Conservation (phyloP, 106 monocot genomes). For the Acorus gramineus region DNA sequence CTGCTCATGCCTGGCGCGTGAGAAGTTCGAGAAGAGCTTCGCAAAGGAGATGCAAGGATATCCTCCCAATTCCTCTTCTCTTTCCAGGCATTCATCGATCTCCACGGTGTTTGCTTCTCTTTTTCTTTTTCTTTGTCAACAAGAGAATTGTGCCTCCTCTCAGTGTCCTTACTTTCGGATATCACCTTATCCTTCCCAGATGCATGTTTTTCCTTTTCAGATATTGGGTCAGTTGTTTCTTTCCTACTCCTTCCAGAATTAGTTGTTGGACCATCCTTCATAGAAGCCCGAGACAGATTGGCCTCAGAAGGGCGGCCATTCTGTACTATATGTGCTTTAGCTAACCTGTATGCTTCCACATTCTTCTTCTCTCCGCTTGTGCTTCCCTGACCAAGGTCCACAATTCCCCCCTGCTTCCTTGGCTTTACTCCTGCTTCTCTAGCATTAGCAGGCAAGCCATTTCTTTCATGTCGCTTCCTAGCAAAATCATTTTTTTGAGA, state of each 20-base stretch:
- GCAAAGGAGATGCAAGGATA: constrained; percentile 75
- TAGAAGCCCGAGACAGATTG: not conserved
- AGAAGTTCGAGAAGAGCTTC: constrained; percentile 43
- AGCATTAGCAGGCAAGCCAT: constrained; percentile 9
- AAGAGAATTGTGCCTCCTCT: constrained; percentile 25
- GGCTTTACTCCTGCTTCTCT: constrained; percentile 10
- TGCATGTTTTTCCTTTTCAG: constrained; percentile 41
- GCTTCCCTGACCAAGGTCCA: constrained; percentile 15
- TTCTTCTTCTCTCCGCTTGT: constrained; percentile 21
- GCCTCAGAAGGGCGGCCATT: constrained; percentile 5
- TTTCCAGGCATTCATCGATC: constrained; percentile 94
- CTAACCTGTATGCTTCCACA: constrained; percentile 12
- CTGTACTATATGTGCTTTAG: constrained; percentile 8
- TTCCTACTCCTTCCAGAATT: constrained; percentile 22
- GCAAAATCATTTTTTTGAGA: constrained; percentile 2
- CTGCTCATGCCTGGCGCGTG: constrained; percentile 63
- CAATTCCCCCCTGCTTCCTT: constrained; percentile 17
- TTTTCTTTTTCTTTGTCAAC: constrained; percentile 34
- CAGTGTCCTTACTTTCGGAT: constrained; percentile 35
- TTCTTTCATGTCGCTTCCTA: constrained; percentile 7
- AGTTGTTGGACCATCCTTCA: not conserved
- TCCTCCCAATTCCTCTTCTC: constrained; percentile 97
- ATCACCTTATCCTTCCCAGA: constrained; percentile 34
- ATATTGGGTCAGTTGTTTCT: constrained; percentile 37
- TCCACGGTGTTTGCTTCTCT: constrained; percentile 70